A percentile compares a stretch with the other conserved stretches of the same genome.
These are phyloP conservation scores for Aspergillus flavus DNA, from an alignment of 2,329 filamentous ascomycete genomes.

Conservation along the genomic window DNA sequence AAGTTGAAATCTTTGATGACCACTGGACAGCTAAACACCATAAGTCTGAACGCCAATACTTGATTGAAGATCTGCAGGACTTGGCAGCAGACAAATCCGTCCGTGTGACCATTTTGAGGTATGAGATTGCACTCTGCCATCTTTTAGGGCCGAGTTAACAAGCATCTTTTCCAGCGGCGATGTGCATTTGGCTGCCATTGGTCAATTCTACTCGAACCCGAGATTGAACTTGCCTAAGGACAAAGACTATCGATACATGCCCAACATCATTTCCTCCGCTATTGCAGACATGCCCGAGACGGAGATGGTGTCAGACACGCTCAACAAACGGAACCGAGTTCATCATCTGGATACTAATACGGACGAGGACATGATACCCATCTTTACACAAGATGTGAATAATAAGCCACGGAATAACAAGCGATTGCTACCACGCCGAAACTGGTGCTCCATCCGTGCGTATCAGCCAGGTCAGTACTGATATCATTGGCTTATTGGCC, in stretches of 20 bases:
- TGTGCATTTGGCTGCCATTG: conserved; percentile 87
- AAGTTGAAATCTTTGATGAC: conserved; percentile 90
- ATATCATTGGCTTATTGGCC: not conserved
- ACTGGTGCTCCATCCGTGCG: conserved; percentile 91
- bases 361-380: conserved; percentile 92
- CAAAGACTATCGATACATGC: conserved; percentile 93
- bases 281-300: conserved; percentile 92
- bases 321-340: conserved; percentile 87
- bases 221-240: conserved; percentile 82
- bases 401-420: conserved; percentile 90
- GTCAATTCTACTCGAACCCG: conserved; percentile 92
- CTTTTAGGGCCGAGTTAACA: not conserved
- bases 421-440: conserved; percentile 81
- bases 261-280: conserved; percentile 89
- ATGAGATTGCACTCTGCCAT: conserved; percentile 16
- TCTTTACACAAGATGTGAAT: conserved; percentile 88
- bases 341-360: conserved; percentile 71
- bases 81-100: conserved; percentile 90
- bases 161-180: conserved; percentile 65
- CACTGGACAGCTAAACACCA: conserved; percentile 97
- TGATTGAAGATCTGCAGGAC: conserved; percentile 90
- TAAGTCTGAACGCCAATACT: conserved; percentile 82
- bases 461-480: conserved; percentile 69
- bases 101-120: conserved; percentile 84
- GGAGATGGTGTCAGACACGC: conserved; percentile 82